Conservation (phyloP, 2,329 filamentous ascomycete species). For the Podosphaera leucotricha region DNA sequence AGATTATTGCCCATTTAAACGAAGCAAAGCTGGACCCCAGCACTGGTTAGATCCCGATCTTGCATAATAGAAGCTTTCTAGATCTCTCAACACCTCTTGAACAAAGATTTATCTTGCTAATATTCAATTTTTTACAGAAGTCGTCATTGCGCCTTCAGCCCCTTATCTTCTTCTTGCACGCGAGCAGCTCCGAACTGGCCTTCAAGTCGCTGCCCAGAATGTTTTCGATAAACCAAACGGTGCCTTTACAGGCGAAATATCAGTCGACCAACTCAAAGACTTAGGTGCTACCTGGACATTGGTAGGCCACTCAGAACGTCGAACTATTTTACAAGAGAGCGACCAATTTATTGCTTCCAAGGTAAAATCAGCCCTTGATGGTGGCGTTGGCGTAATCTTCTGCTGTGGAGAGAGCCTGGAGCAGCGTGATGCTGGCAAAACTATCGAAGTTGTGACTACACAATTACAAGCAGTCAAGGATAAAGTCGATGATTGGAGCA, state of each 20-base stretch:
- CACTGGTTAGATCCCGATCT: constrained; percentile 29
- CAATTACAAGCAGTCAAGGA: constrained; percentile 70
- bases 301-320: constrained; percentile 85
- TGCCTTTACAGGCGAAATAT: constrained; percentile 93
- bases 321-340: constrained; percentile 67
- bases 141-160: constrained; percentile 75
- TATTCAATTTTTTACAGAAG: constrained; percentile 32
- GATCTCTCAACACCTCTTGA: not conserved
- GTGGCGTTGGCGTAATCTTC: constrained; percentile 75
- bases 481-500: constrained; percentile 66
- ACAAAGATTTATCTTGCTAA: constrained; percentile 1
- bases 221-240: constrained; percentile 94
- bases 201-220: constrained; percentile 87
- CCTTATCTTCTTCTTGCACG: constrained; percentile 79
- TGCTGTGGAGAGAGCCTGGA: constrained; percentile 93
- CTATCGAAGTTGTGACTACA: constrained; percentile 59
- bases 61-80: not conserved
- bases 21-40: constrained; percentile 56
- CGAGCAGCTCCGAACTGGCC: constrained; percentile 46
- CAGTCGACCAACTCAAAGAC: constrained; percentile 75
- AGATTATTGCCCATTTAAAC: constrained; percentile 79
- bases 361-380: constrained; percentile 78
- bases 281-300: constrained; percentile 73
- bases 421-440: constrained; percentile 69
- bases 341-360: constrained; percentile 75